These are phyloP conservation scores for Vittaforma corneae DNA, from an alignment of 371 early-diverging fungal genomes.

Conservation along the genomic window DNA sequence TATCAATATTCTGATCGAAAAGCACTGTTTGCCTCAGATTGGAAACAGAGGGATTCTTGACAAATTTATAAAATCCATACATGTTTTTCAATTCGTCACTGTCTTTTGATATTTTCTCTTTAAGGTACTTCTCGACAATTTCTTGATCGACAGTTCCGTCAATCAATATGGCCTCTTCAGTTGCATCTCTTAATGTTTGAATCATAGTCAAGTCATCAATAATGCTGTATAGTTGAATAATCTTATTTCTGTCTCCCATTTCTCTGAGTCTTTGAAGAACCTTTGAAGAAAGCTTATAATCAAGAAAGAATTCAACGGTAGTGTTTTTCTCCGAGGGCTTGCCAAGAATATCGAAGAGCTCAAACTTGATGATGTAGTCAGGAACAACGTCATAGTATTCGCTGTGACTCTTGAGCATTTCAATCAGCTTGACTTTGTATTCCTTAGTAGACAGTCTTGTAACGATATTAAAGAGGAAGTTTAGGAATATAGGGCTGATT, in stretches of 20 bases:
- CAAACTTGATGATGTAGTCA: conserved; percentile 44
- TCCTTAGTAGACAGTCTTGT: conserved; percentile 9
- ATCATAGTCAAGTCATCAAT: conserved; percentile 29
- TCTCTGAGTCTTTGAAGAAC: conserved; percentile 30
- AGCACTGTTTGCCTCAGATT: conserved; percentile 24
- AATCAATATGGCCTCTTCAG: conserved; percentile 38
- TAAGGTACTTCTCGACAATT: conserved; percentile 21
- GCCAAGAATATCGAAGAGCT: conserved; percentile 40
- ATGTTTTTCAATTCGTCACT: conserved; percentile 15
- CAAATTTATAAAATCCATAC: conserved; percentile 35
- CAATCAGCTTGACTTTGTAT: conserved; percentile 40
- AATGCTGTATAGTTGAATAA: conserved; percentile 38
- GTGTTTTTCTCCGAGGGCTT: background rate
- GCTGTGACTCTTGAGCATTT: conserved; percentile 18
- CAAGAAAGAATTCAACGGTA: conserved; percentile 13
- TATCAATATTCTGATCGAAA: conserved; percentile 17
- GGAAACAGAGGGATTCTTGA: conserved; percentile 6
- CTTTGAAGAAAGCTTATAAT: conserved; percentile 14
- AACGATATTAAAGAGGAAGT: conserved; percentile 42
- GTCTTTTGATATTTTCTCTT: background rate
- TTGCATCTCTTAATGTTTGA: conserved; percentile 30
- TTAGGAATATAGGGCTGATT: conserved; percentile 34
- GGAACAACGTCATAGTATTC: conserved; percentile 39
- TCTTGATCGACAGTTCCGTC: conserved; percentile 28
- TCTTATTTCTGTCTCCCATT: conserved; percentile 33